Evolutionary conservation across 495 filamentous ascomycete species (phyloP), one percentile per base, ranked within the genome.

Genomic region (Beverwykella pulmonaria): DNA sequence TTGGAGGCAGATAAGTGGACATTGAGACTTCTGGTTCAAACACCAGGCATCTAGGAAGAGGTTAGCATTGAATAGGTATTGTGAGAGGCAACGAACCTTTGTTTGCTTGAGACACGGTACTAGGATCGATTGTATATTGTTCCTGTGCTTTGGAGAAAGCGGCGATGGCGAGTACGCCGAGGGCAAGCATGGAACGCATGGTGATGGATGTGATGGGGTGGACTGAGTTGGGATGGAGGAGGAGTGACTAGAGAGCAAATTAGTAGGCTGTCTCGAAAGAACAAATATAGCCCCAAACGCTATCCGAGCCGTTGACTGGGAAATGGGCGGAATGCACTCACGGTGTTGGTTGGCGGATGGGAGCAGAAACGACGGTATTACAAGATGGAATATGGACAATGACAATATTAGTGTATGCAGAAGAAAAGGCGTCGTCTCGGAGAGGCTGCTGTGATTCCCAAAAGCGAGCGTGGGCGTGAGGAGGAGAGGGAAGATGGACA

Each of bases 1-100:
- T 71, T 96, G 90, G 44, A 88, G 79, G 79, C 92, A 97, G 71
- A 97, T 86, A 59, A 91, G 79, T 7, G 90, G 90, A 75, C 91
- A 95, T 53, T 83, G 78, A 49, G 84, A 83, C 53, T 76, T 80
- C 75, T 95, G 88, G 61, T 83, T 77, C 17, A 74, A 61, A 75
- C 91, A 95, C 91, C 91, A 95, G 44, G 78, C 76, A 34, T 82
- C 88, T 90, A 72, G 30, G 14, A 58, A 10, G 6, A 4, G 39
- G 34, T 48, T 26, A 26, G 15, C n/a, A 1, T 48, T 19, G 25
- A 1, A n/a, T 15, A 10, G 26, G 39, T 30, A 23, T 47, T 20
- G 4, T 1, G 22, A 5, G 22, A 9, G 12, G 44, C 1, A 6
- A 61, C 64, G 5, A 74, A 85, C 84, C 66, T 72, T 79, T 79